Evolutionary conservation across 164 flowering plant species (phyloP).

Genomic region (Annona cherimola): DNA sequence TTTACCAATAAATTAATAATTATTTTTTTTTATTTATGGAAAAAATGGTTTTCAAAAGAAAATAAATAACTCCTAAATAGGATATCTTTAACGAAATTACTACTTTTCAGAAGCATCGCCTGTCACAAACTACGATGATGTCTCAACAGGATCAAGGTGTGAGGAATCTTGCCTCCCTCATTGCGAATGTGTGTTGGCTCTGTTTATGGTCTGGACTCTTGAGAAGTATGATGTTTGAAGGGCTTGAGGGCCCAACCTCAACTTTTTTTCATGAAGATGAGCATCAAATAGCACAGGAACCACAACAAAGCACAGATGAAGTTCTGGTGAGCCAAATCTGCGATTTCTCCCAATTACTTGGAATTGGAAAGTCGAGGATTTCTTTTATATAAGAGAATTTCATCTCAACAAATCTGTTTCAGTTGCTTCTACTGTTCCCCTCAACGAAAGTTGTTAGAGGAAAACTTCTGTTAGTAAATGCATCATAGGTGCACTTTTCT

Average conservation of each 20-base stretch:
- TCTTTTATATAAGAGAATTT: too few species aligned
- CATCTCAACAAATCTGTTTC: too few species aligned
- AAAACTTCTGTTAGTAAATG: too few species aligned
- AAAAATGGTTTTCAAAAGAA: too few species aligned
- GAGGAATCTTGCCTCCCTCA: constrained; percentile 68
- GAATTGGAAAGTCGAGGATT: constrained; percentile 42
- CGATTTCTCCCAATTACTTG: constrained; percentile 35
- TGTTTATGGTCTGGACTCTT: constrained; percentile 81
- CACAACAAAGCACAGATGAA: constrained; percentile 7
- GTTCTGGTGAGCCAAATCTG: constrained; percentile 6
- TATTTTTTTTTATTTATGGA: too few species aligned
- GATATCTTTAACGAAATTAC: constrained; percentile 24
- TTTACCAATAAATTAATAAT: too few species aligned
- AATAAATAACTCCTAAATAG: too few species aligned
- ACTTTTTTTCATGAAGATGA: constrained; percentile 62
- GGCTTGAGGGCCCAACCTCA: constrained; percentile 66
- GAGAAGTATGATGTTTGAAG: constrained; percentile 72
- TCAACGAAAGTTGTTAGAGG: too few species aligned
- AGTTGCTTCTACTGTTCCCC: too few species aligned
- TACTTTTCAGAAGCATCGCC: constrained; percentile 58
- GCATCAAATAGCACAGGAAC: constrained; percentile 25
- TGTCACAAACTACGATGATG: constrained; percentile 67
- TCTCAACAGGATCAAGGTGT: constrained; percentile 44
- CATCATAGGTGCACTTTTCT: too few species aligned
- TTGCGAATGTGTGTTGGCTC: constrained; percentile 82